phyloP scores from a whole-genome alignment of 148 eudicot species.

The Rhododendron henanense region DNA sequence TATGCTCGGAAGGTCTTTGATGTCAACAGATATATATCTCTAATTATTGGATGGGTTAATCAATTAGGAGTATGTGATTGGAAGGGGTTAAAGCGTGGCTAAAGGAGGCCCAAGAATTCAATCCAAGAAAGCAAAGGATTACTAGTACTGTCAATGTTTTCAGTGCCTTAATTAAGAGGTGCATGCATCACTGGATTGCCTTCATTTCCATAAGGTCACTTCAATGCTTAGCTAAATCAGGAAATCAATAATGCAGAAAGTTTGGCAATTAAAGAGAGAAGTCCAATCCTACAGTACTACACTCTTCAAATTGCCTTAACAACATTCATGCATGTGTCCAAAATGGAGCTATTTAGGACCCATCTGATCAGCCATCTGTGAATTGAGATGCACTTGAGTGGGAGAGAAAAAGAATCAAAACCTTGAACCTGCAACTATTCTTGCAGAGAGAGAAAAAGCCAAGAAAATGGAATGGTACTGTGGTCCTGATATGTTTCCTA shows the following conservation, averaged over 20 bases:
- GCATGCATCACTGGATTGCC: not conserved
- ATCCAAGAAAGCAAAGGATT: not conserved
- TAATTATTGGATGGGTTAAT: not conserved
- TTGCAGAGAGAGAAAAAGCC: constrained; percentile 7
- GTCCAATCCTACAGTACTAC: not conserved
- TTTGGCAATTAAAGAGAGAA: not conserved
- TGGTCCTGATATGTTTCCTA: constrained; percentile 10
- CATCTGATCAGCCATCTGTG: not conserved
- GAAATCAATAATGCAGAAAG: constrained; percentile 11
- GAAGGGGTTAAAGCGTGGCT: not conserved
- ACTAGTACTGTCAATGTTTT: not conserved
- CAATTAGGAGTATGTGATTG: not conserved
- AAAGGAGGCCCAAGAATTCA: not conserved
- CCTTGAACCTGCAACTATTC: not conserved
- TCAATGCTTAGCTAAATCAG: constrained; percentile 9
- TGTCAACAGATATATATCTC: not conserved
- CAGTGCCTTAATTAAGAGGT: not conserved
- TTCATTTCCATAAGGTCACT: not conserved
- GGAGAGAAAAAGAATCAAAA: not conserved
- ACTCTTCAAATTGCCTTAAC: not conserved
- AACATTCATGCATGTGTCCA: constrained; percentile 6
- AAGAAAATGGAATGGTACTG: constrained; percentile 8
- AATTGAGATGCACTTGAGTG: not conserved
- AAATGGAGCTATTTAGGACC: not conserved
- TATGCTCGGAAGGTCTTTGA: not conserved